Base-by-base conservation (phyloP, 2,329 filamentous ascomycete species). In the Aschersonia sp. region DNA sequence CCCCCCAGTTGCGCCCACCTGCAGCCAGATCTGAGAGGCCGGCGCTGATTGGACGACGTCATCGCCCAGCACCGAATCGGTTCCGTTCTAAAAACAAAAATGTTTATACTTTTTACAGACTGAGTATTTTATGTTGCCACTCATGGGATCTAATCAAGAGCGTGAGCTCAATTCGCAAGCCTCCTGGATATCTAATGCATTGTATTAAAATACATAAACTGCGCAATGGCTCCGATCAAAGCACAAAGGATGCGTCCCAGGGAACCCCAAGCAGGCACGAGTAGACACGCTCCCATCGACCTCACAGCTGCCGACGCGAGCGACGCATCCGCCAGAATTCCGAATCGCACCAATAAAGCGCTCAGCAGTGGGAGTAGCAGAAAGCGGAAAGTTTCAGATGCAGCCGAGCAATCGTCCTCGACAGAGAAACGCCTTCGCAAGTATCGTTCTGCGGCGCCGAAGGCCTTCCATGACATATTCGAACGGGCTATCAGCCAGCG, bases 401-500 rank as follows among this genome's bases (percentile, higher is more conserved):
- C 10, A 2, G 32, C 12, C 2, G 35, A 28, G n/a, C n/a, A 47
- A 2, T 45, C 51, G 4, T 32, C 50, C 20, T 44, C 47, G 0
- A 52, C 10, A 42, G 40, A 70, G 49, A 68, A 66, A 53, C 60
- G 66, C 10, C 51, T 61, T 3, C 59, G 64, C 30, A 53, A 52
- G 47, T 66, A 64, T 47, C 61, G 67, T 10, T 9, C 56, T 2
- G 50, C 60, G 5, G 52, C 66, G 6, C 64, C 67, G 1, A 55
- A 59, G 38, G 49, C 53, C 9, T 72, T 71, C 48, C 20, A 56
- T 30, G 55, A 59, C 3, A 52, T 70, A 38, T 69, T 66, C 47
- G 52, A 59, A 1, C 61, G 69, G 12, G 69, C 70, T 4, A 60
- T 62, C 1, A 61, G 59, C 2, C 69, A 72, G 51, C 61, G 66